Percentiles rank a stretch among this genome's conserved stretches.
Conservation (phyloP, 768 basidiomycete species). For the Lactifluus rugatus region DNA sequence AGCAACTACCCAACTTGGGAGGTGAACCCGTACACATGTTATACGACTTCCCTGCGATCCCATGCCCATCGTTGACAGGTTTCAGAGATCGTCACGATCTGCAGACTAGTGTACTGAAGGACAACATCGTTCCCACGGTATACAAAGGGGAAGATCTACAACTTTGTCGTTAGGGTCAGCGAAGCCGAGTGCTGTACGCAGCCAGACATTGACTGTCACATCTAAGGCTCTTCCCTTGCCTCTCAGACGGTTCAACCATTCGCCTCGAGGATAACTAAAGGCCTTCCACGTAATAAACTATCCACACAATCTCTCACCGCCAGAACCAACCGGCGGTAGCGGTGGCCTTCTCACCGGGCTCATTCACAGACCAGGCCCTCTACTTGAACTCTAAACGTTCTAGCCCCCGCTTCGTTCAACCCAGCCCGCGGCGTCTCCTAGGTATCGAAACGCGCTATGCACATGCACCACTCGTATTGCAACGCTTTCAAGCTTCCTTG, state of each 20-base stretch:
- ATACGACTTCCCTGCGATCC: slow-evolving; percentile 1
- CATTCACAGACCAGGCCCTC: neutral
- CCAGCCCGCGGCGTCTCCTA: neutral
- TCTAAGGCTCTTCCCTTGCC: slow-evolving; percentile 20
- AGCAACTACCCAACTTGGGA: slow-evolving; percentile 21
- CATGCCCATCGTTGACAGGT: slow-evolving; percentile 10
- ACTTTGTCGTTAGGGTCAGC: slow-evolving; percentile 18
- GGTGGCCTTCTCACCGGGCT: slow-evolving; percentile 25
- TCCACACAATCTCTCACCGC: too few species aligned
- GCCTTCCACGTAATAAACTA: neutral
- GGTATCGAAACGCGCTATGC: neutral
- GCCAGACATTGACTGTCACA: neutral
- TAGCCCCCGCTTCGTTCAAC: neutral
- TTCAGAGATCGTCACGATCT: slow-evolving; percentile 25
- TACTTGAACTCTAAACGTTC: neutral
- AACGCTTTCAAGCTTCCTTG: neutral
- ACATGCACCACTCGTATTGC: neutral
- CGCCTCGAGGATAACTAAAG: too few species aligned
- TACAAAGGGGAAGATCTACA: slow-evolving; percentile 24
- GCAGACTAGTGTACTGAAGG: slow-evolving; percentile 18
- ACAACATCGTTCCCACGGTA: slow-evolving; percentile 21
- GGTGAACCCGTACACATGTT: neutral
- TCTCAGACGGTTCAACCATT: slow-evolving; percentile 24
- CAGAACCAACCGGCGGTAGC: neutral
- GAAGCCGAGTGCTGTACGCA: slow-evolving; percentile 20